These are phyloP conservation scores for Oryza brachyantha DNA, from an alignment of 176 grass and related monocot species.

Conservation along the genomic window DNA sequence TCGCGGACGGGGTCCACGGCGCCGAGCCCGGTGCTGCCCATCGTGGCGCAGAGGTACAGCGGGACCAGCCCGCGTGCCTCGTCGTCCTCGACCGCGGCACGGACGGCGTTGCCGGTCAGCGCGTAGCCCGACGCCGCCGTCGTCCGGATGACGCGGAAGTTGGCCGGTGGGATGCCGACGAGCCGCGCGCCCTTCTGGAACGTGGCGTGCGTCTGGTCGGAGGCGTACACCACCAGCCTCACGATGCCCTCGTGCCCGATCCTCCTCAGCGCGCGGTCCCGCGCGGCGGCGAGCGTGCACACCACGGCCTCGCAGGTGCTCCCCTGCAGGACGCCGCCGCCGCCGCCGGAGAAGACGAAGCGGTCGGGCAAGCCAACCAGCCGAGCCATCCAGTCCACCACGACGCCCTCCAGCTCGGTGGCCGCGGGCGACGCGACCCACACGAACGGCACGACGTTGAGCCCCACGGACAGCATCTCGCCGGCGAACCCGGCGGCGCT, in stretches of 20 bases:
- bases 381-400: slow-evolving; percentile 46
- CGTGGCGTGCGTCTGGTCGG: slow-evolving; percentile 53
- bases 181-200: slow-evolving; percentile 52
- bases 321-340: slow-evolving; percentile 53
- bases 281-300: slow-evolving; percentile 48
- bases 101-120: background rate
- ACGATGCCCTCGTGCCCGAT: slow-evolving; percentile 23
- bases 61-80: slow-evolving; percentile 27
- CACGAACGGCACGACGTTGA: slow-evolving; percentile 49
- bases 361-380: slow-evolving; percentile 23
- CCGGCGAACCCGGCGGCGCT: slow-evolving; percentile 57
- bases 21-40: slow-evolving; percentile 43
- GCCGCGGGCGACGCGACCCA: slow-evolving; percentile 59
- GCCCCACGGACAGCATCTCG: slow-evolving; percentile 51
- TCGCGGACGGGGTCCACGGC: slow-evolving; percentile 37
- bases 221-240: slow-evolving; percentile 48
- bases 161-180: slow-evolving; percentile 50
- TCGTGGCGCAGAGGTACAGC: slow-evolving; percentile 43
- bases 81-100: slow-evolving; percentile 11
- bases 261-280: slow-evolving; percentile 24
- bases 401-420: slow-evolving; percentile 40
- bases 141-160: slow-evolving; percentile 43
- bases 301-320: slow-evolving; percentile 59
- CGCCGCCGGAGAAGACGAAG: slow-evolving; percentile 47
- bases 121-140: background rate